phyloP scores from a whole-genome alignment of 352 stramenopile genomes.

The Phytopythium aichiense region DNA sequence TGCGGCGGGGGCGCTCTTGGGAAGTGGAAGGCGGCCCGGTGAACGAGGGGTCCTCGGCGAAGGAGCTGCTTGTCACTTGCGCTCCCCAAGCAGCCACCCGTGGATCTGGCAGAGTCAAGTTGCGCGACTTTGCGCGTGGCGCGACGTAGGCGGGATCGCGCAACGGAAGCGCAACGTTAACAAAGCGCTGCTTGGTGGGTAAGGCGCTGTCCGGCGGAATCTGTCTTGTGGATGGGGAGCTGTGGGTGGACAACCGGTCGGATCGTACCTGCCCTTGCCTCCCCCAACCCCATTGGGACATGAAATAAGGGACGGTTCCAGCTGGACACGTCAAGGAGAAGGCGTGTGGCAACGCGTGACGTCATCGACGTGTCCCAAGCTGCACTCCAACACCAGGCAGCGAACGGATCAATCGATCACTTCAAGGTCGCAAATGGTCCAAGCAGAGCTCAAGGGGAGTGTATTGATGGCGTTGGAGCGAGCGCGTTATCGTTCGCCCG shows the following conservation, averaged over 20 bases:
- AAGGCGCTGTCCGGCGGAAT: neutral
- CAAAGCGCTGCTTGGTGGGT: slow-evolving; percentile 1
- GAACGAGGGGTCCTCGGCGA: neutral
- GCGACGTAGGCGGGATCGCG: neutral
- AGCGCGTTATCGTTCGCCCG: neutral
- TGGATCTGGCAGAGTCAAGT: slow-evolving; percentile 4
- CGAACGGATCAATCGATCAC: neutral
- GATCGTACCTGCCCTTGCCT: neutral
- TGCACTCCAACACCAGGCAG: neutral
- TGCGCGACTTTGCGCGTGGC: neutral
- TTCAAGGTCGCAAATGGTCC: no score
- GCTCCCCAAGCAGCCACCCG: slow-evolving; percentile 4
- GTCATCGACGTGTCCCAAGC: slow-evolving; percentile 15
- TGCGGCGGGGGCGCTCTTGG: neutral
- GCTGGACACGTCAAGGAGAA: neutral
- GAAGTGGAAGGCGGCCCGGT: neutral
- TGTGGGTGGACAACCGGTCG: neutral
- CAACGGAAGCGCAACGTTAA: neutral
- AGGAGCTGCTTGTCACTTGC: slow-evolving; percentile 7
- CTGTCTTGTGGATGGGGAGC: neutral
- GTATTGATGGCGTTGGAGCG: neutral
- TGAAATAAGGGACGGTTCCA: neutral
- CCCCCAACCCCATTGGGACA: neutral
- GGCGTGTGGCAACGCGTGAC: slow-evolving; percentile 12
- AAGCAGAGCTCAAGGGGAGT: neutral